Evolutionary conservation across 2,329 filamentous ascomycete genomes (phyloP).

Genomic region (Apiospora aurea): DNA sequence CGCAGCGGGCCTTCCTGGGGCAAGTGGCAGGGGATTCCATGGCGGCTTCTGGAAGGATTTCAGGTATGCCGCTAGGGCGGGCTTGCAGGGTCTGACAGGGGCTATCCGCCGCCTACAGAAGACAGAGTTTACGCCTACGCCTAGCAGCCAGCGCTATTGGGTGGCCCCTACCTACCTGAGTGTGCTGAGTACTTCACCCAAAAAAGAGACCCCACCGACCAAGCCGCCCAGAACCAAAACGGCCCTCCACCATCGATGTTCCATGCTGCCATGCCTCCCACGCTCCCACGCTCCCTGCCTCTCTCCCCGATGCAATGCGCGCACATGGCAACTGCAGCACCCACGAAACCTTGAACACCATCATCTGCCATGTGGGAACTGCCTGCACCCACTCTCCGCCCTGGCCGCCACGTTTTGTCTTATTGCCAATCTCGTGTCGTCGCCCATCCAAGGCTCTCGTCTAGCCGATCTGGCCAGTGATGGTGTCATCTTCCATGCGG

Average conservation of each 20-base stretch:
- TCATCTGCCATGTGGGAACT: conserved; percentile 17
- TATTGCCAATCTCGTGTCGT: conserved; percentile 19
- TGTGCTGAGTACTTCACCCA: background rate
- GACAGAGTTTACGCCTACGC: background rate
- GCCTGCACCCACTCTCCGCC: background rate
- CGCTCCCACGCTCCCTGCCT: no score
- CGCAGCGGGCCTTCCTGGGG: conserved; percentile 14
- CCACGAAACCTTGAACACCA: background rate
- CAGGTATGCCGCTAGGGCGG: background rate
- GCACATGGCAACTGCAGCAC: conserved; percentile 5
- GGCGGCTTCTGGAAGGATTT: conserved; percentile 21
- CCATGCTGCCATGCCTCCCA: no score
- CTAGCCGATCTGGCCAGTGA: conserved; percentile 10
- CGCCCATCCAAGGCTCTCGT: conserved; percentile 6
- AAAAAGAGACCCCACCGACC: no score
- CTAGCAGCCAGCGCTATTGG: conserved; percentile 4
- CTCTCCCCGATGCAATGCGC: background rate
- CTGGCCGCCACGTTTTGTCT: conserved; percentile 20
- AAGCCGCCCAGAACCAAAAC: no score
- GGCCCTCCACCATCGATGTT: background rate
- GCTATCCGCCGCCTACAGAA: background rate
- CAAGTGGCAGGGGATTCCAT: background rate
- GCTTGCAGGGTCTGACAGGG: background rate
- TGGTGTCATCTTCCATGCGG: conserved; percentile 21
- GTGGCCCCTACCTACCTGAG: background rate